A percentile compares a stretch with the other conserved stretches of the same genome.
Evolutionary conservation across 1,139 yeast species (phyloP).

Genomic region (Lodderomyces jiufengensis): DNA sequence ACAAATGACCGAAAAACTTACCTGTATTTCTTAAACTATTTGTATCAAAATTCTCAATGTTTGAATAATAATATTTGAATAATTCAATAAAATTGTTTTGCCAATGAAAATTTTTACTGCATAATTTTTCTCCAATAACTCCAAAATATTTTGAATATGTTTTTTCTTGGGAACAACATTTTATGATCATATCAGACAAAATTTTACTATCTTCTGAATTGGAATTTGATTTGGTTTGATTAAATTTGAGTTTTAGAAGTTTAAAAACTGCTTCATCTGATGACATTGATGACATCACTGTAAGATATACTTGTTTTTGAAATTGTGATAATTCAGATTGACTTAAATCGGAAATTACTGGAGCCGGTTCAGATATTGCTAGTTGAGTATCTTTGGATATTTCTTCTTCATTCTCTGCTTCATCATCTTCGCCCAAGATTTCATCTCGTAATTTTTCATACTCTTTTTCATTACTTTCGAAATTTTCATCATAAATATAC

Average conservation of each 20-base stretch:
- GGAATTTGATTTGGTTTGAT: conserved; percentile 27
- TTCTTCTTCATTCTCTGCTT: conserved; percentile 16
- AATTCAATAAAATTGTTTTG: conserved; percentile 45
- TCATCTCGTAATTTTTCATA: conserved; percentile 20
- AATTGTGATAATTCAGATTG: conserved; percentile 58
- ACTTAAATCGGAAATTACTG: conserved; percentile 55
- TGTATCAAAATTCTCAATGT: conserved; percentile 66
- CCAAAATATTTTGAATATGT: conserved; percentile 88
- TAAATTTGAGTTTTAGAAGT: conserved; percentile 48
- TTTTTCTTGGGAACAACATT: conserved; percentile 83
- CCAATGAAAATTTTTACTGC: conserved; percentile 51
- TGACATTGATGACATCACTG: conserved; percentile 89
- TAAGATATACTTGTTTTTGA: conserved; percentile 73
- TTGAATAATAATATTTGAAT: conserved; percentile 55
- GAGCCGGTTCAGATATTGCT: conserved; percentile 9
- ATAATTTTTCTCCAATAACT: conserved; percentile 66
- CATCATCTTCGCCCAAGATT: conserved; percentile 18
- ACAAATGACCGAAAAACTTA: conserved; percentile 79
- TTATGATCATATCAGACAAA: conserved; percentile 72
- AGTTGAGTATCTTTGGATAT: no score
- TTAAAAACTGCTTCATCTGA: conserved; percentile 94
- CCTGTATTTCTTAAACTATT: conserved; percentile 77
- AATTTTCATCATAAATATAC: conserved; percentile 52
- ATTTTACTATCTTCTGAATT: conserved; percentile 24
- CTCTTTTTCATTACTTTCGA: conserved; percentile 46